phyloP scores from a whole-genome alignment of 306 rosid genomes.

The barrel medic (Medicago truncatula) region DNA sequence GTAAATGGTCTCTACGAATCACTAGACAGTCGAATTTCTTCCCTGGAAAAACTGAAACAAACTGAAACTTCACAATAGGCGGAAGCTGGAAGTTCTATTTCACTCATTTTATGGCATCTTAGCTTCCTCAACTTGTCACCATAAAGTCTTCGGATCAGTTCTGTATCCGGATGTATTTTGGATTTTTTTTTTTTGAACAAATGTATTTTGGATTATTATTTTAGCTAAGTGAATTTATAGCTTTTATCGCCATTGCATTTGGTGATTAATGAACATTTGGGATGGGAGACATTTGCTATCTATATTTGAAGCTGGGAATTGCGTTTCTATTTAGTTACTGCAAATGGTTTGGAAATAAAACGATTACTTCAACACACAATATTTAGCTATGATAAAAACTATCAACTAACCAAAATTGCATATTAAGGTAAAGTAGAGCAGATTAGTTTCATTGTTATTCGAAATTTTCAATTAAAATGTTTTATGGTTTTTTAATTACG shows the following conservation, averaged over 20 bases:
- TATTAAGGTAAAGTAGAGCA: neutral
- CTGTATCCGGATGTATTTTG: conserved; percentile 17
- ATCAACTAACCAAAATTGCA: neutral
- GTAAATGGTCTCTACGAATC: conserved; percentile 71
- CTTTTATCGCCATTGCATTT: neutral
- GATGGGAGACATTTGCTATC: conserved; percentile 13
- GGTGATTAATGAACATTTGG: conserved; percentile 37
- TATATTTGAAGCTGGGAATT: neutral
- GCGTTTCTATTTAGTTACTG: conserved; percentile 6
- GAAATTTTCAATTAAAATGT: neutral
- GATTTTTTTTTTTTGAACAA: too few relatives aligned
- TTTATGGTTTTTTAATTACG: neutral
- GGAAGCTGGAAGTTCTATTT: conserved; percentile 54
- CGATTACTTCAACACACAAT: neutral
- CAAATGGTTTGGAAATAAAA: conserved; percentile 6
- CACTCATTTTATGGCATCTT: conserved; percentile 37
- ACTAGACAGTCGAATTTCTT: conserved; percentile 71
- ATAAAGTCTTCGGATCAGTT: conserved; percentile 32
- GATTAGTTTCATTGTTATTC: neutral
- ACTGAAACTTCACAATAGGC: conserved; percentile 58
- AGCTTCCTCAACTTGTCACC: conserved; percentile 27
- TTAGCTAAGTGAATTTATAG: conserved; percentile 10
- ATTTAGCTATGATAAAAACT: neutral
- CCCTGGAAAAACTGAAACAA: conserved; percentile 76
- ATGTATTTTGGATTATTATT: conserved; percentile 23